phyloP scores from a whole-genome alignment of 768 basidiomycete genomes.

The Termitomyces bulborhizus region DNA sequence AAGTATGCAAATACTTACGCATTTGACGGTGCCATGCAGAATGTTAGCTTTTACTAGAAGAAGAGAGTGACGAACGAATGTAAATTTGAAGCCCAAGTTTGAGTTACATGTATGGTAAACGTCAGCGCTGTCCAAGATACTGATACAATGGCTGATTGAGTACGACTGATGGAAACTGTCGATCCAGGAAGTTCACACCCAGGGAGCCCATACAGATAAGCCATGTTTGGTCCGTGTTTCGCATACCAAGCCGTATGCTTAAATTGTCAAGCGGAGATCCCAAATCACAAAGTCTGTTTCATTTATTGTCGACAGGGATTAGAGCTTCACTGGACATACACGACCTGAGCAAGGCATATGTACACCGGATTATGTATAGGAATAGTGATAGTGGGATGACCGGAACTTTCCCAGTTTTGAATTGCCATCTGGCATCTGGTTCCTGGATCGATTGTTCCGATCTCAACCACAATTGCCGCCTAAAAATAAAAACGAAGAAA shows the following conservation, averaged over 20 bases:
- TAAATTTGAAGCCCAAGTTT: no score
- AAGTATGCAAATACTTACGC: no score
- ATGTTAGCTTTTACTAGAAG: no score
- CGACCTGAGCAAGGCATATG: neutral
- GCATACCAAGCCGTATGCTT: neutral
- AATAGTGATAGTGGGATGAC: neutral
- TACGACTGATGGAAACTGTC: no score
- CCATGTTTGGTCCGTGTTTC: no score
- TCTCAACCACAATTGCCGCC: no score
- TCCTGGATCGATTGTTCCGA: slow-evolving; percentile 9
- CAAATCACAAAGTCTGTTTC: neutral
- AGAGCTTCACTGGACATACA: neutral
- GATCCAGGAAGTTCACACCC: no score
- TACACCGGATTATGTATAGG: neutral
- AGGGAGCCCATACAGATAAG: no score
- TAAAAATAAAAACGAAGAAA: slow-evolving; percentile 4
- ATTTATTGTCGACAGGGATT: neutral
- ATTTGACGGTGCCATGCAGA: no score
- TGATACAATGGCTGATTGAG: no score
- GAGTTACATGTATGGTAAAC: neutral
- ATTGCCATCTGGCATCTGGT: neutral
- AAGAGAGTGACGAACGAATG: no score
- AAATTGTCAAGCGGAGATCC: neutral
- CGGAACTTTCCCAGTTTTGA: neutral
- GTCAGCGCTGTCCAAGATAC: neutral